Evolutionary conservation across 495 filamentous ascomycete genomes (phyloP).

Genomic region (Diplogelasinospora grovesii): DNA sequence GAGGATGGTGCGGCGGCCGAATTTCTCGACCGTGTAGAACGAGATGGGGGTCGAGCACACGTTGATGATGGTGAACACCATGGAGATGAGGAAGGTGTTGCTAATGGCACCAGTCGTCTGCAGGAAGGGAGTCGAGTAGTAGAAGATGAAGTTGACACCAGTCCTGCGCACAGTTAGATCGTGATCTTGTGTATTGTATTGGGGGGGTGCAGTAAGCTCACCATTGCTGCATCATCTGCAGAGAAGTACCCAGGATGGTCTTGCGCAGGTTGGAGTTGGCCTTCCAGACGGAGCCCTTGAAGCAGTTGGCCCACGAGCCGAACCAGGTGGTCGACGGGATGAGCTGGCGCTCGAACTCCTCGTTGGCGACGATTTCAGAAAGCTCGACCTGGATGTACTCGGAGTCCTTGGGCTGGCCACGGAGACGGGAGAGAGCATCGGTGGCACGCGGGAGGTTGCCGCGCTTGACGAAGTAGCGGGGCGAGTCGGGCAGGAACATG

Average conservation of each 20-base stretch:
- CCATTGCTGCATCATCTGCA: slow-evolving; percentile 73
- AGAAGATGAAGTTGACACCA: slow-evolving; percentile 92
- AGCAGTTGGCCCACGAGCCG: slow-evolving; percentile 60
- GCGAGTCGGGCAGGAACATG: slow-evolving; percentile 65
- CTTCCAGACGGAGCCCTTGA: slow-evolving; percentile 53
- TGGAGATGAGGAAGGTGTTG: slow-evolving; percentile 70
- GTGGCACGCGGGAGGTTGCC: slow-evolving; percentile 58
- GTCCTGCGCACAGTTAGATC: slow-evolving; percentile 32
- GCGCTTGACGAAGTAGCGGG: slow-evolving; percentile 73
- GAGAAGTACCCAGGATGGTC: slow-evolving; percentile 64
- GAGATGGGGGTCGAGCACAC: slow-evolving; percentile 74
- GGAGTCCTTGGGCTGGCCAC: slow-evolving; percentile 58
- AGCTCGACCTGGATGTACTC: slow-evolving; percentile 63
- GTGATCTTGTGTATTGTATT: slow-evolving; percentile 1
- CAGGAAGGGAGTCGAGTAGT: slow-evolving; percentile 80
- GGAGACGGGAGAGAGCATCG: slow-evolving; percentile 57
- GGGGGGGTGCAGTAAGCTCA: slow-evolving; percentile 8
- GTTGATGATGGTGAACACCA: slow-evolving; percentile 83
- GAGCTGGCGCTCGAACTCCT: slow-evolving; percentile 68
- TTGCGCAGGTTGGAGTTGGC: slow-evolving; percentile 57
- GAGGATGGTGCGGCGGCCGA: slow-evolving; percentile 78
- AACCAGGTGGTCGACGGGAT: slow-evolving; percentile 58
- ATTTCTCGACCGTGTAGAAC: slow-evolving; percentile 74
- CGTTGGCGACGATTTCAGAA: slow-evolving; percentile 74
- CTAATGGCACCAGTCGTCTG: slow-evolving; percentile 59